Conservation (phyloP, 768 basidiomycete genomes). For the Nidularia sp. region DNA sequence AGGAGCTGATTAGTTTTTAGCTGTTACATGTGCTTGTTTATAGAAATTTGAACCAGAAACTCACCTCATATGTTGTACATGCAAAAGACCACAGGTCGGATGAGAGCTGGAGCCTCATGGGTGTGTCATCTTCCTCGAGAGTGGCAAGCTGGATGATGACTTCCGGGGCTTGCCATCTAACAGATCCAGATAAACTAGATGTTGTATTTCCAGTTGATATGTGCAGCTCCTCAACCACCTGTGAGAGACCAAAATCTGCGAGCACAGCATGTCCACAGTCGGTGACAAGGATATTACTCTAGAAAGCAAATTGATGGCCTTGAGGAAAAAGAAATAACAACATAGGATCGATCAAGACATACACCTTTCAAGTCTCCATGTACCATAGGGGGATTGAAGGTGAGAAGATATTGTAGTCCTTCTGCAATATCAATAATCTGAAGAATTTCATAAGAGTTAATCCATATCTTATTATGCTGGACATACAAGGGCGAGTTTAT, state of each 20-base stretch:
- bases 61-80: constrained; percentile 29
- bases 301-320: not conserved
- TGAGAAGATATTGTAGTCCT: too few relatives aligned
- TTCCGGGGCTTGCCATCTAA: constrained; percentile 30
- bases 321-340: too few relatives aligned
- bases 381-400: too few relatives aligned
- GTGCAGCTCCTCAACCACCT: constrained; percentile 23
- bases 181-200: constrained; percentile 22
- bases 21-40: too few relatives aligned
- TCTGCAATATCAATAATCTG: too few relatives aligned
- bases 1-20: too few relatives aligned
- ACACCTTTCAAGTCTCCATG: too few relatives aligned
- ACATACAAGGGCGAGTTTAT: too few relatives aligned
- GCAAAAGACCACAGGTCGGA: constrained; percentile 32
- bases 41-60: too few relatives aligned
- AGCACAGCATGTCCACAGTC: constrained; percentile 33
- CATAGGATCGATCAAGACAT: too few relatives aligned
- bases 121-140: constrained; percentile 15
- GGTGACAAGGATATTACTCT: constrained; percentile 45
- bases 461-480: too few relatives aligned
- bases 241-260: constrained; percentile 41
- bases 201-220: constrained; percentile 22
- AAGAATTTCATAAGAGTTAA: too few relatives aligned
- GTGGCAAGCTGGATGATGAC: constrained; percentile 6
- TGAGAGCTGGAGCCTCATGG: constrained; percentile 11